Conservation (phyloP, 805 yeast species). For the Ogataea angusta region DNA sequence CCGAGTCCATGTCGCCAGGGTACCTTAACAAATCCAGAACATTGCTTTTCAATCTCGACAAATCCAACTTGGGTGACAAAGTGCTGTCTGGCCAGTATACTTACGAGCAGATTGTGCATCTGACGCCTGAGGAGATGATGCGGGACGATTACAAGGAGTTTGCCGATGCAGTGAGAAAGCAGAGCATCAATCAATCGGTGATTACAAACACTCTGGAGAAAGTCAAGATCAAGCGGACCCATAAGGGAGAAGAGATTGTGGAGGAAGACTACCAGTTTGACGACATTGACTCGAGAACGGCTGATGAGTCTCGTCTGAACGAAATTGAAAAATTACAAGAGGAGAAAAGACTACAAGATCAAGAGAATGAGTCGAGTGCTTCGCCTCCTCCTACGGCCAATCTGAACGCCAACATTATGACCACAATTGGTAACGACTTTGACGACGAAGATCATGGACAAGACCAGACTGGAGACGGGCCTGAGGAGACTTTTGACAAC, state of each 20-base stretch:
- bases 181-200: conserved; percentile 65
- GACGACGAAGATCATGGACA: conserved; percentile 8
- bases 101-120: conserved; percentile 55
- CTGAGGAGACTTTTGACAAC: conserved; percentile 9
- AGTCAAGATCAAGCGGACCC: conserved; percentile 74
- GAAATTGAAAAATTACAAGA: conserved; percentile 27
- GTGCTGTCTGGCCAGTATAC: conserved; percentile 53
- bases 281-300: conserved; percentile 18
- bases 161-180: conserved; percentile 68
- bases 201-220: conserved; percentile 42
- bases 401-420: conserved; percentile 14
- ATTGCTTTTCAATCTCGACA: conserved; percentile 55
- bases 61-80: conserved; percentile 56
- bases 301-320: conserved; percentile 24
- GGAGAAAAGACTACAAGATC: conserved; percentile 19
- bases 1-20: conserved; percentile 26
- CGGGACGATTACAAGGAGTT: conserved; percentile 67
- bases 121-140: conserved; percentile 71
- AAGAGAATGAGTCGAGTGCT: conserved; percentile 7
- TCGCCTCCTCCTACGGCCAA: conserved; percentile 10
- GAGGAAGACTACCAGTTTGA: conserved; percentile 46
- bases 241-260: conserved; percentile 83
- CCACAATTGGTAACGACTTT: conserved; percentile 7
- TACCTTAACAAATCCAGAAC: conserved; percentile 71
- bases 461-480: conserved; percentile 5